These are phyloP conservation scores for Cryptococcus jaspeensis DNA, from an alignment of 1,284 basidiomycete species.

Conservation along the genomic window DNA sequence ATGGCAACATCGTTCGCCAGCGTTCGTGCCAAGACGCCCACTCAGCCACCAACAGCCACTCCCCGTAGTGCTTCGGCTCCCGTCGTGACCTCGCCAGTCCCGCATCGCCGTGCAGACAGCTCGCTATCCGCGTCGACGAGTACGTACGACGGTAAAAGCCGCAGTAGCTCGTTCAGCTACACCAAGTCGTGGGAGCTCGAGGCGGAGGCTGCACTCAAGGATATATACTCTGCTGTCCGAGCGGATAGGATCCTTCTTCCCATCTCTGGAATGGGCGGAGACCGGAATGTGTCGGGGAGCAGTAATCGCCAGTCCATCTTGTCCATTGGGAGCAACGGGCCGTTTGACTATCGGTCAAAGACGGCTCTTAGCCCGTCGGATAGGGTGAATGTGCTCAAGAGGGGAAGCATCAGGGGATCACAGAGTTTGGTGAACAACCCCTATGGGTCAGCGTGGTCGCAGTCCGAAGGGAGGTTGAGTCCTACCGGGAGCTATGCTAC, in stretches of 20 bases:
- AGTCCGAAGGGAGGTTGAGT: constrained; percentile 74
- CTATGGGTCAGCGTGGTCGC: constrained; percentile 26
- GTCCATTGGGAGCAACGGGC: constrained; percentile 22
- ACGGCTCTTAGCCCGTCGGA: constrained; percentile 37
- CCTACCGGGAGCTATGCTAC: constrained; percentile 85
- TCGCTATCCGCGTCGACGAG: constrained; percentile 18
- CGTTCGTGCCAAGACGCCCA: constrained; percentile 14
- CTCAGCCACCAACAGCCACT: constrained; percentile 6
- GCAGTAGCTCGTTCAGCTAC: constrained; percentile 37
- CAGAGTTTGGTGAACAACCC: constrained; percentile 64
- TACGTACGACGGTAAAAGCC: constrained; percentile 8
- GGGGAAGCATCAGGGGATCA: constrained; percentile 79
- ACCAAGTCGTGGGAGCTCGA: constrained; percentile 69
- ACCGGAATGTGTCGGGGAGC: constrained; percentile 46
- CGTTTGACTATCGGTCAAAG: constrained; percentile 15
- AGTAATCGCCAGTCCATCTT: constrained; percentile 30
- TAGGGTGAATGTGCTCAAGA: constrained; percentile 71
- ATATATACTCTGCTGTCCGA: constrained; percentile 92
- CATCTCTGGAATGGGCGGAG: constrained; percentile 51
- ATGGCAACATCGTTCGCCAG: constrained; percentile 23
- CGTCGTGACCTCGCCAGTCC: constrained; percentile 9
- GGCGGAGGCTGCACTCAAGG: constrained; percentile 82
- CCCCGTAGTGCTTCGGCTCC: constrained; percentile 39
- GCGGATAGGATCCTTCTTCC: constrained; percentile 87
- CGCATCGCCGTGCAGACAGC: constrained; percentile 10